phyloP scores from a whole-genome alignment of 1,139 yeast species.

The Williopsis jadinii region DNA sequence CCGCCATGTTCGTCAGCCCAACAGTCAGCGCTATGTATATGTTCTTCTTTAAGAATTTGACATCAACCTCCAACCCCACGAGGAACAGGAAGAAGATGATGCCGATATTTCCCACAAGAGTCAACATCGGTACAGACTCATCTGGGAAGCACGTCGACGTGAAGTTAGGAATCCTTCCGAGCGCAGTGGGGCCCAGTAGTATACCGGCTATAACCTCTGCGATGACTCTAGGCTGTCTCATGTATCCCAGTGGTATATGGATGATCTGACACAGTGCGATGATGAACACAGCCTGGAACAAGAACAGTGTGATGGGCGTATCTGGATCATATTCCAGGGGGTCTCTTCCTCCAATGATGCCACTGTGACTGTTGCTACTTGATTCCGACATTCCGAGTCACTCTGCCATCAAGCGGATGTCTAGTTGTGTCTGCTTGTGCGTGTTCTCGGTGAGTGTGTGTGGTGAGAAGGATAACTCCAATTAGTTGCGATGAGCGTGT shows the following conservation, averaged over 20 bases:
- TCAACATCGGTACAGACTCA: conserved; percentile 54
- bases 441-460: background rate
- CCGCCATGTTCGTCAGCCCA: conserved; percentile 61
- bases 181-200: conserved; percentile 57
- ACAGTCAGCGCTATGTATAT: conserved; percentile 55
- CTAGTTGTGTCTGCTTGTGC: too few relatives aligned
- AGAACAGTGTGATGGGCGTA: conserved; percentile 52
- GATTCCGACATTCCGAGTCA: too few relatives aligned
- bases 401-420: too few relatives aligned
- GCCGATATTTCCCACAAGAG: conserved; percentile 65
- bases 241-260: conserved; percentile 48
- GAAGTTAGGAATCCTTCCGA: conserved; percentile 66
- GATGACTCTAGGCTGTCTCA: conserved; percentile 71
- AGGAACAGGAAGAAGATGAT: conserved; percentile 66
- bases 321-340: conserved; percentile 54
- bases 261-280: conserved; percentile 46
- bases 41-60: conserved; percentile 53
- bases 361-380: conserved; percentile 19
- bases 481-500: background rate
- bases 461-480: conserved; percentile 1
- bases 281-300: conserved; percentile 54
- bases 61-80: conserved; percentile 73
- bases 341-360: conserved; percentile 64
- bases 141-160: conserved; percentile 57
- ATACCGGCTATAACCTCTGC: conserved; percentile 77